Conservation (phyloP, 2,329 filamentous ascomycete species). For the Tricladium varicosporioides region DNA sequence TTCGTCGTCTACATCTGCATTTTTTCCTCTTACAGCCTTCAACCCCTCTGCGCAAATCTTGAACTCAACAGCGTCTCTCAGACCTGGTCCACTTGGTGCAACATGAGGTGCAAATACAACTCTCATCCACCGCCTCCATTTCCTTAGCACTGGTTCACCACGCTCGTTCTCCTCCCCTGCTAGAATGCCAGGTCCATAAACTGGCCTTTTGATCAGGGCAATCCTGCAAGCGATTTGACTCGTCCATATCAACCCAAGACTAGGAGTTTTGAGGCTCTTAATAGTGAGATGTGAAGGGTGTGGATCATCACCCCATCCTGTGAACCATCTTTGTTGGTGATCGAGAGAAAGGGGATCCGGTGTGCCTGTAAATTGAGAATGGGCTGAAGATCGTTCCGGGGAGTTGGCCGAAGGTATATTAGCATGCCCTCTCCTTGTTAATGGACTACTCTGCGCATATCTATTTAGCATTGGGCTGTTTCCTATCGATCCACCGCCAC, state of each 20-base stretch:
- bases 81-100: constrained; percentile 47
- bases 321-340: constrained; percentile 93
- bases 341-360: constrained; percentile 68
- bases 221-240: constrained; percentile 84
- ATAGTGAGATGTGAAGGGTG: constrained; percentile 33
- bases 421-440: constrained; percentile 17
- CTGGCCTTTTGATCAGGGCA: constrained; percentile 71
- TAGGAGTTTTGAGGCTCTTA: constrained; percentile 72
- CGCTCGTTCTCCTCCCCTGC: constrained; percentile 39
- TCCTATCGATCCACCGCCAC: constrained; percentile 8
- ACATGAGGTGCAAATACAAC: constrained; percentile 86
- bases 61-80: constrained; percentile 62
- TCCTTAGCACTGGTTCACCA: constrained; percentile 48
- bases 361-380: constrained; percentile 26
- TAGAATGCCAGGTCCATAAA: constrained; percentile 40
- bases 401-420: constrained; percentile 16
- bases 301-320: constrained; percentile 82
- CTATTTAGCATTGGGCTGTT: constrained; percentile 17
- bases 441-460: constrained; percentile 27
- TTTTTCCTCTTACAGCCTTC: constrained; percentile 29
- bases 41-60: constrained; percentile 70
- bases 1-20: constrained; percentile 11
- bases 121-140: constrained; percentile 77
- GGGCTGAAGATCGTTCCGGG: constrained; percentile 11
- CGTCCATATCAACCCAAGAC: constrained; percentile 84